A percentile compares a stretch with the other conserved stretches of the same genome.
Conservation (phyloP, 768 basidiomycete genomes). For the Boletus pseudo-olivaceus region DNA sequence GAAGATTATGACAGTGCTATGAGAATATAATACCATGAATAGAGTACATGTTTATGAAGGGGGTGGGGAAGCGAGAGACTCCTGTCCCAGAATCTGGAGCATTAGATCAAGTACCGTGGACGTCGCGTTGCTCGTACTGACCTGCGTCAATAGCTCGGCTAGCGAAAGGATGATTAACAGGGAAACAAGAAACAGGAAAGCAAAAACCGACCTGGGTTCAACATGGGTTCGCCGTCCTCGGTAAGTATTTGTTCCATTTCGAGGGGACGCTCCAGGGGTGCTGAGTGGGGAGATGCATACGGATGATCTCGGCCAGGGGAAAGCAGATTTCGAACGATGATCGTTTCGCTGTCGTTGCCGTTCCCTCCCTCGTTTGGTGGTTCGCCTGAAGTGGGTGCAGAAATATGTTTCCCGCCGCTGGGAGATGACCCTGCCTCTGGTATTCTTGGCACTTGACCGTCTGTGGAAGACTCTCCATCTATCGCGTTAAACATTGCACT, state of each 20-base stretch:
- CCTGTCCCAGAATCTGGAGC: conserved; percentile 36
- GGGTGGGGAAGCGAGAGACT: conserved; percentile 70
- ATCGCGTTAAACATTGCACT: conserved; percentile 36
- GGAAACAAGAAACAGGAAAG: neutral
- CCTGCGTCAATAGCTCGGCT: conserved; percentile 65
- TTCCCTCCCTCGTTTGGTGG: conserved; percentile 7
- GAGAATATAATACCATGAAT: conserved; percentile 20
- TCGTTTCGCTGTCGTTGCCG: conserved; percentile 13
- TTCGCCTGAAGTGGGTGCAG: conserved; percentile 10
- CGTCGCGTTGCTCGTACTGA: conserved; percentile 25
- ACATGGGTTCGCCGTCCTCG: conserved; percentile 64
- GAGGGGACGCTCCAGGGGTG: conserved; percentile 34
- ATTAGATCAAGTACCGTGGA: conserved; percentile 27
- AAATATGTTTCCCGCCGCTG: neutral
- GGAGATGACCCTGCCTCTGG: conserved; percentile 10
- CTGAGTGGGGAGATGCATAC: conserved; percentile 25
- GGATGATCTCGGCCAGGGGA: conserved; percentile 23
- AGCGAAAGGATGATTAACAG: conserved; percentile 3
- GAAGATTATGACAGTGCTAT: conserved; percentile 18
- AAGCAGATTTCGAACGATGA: conserved; percentile 14
- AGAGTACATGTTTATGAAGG: conserved; percentile 41
- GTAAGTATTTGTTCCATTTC: conserved; percentile 56
- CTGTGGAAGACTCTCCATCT: conserved; percentile 25
- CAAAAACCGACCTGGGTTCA: conserved; percentile 54
- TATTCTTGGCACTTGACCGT: conserved; percentile 5